phyloP scores from a whole-genome alignment of 495 filamentous ascomycete genomes.

The Cladorrhinum samala region DNA sequence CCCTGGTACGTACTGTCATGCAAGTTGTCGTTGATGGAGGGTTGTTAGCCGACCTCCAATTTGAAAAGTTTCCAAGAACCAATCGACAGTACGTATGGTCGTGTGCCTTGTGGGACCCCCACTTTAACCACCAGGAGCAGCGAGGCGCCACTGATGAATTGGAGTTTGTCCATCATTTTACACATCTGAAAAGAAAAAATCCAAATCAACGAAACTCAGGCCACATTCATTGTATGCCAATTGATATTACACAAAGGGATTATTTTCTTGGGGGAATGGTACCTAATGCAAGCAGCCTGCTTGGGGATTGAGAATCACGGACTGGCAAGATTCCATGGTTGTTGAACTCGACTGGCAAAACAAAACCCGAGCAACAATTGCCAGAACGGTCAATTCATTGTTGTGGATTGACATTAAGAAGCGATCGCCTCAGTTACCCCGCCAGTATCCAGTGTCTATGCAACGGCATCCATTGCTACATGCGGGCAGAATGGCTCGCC shows the following conservation, averaged over 20 bases:
- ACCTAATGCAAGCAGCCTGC: not conserved
- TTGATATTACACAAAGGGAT: not conserved
- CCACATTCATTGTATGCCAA: not conserved
- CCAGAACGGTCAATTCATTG: no score
- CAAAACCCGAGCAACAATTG: no score
- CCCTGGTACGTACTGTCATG: not conserved
- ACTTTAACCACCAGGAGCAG: not conserved
- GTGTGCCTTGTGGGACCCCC: constrained; percentile 4
- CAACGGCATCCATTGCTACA: no score
- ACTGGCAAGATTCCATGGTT: no score
- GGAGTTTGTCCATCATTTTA: constrained; percentile 7
- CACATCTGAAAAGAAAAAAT: not conserved
- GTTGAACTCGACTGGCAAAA: no score
- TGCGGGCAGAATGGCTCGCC: no score
- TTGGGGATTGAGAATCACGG: no score
- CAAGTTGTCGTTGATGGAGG: not conserved
- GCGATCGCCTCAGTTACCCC: no score
- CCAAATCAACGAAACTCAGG: not conserved
- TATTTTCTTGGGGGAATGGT: not conserved
- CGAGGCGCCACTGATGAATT: not conserved
- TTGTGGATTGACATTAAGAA: no score
- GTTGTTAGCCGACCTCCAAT: not conserved
- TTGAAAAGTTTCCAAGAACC: not conserved
- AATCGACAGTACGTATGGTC: not conserved
- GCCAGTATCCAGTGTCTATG: no score